Conservation (phyloP, 345 rosid species). For the Clarkia xantiana region DNA sequence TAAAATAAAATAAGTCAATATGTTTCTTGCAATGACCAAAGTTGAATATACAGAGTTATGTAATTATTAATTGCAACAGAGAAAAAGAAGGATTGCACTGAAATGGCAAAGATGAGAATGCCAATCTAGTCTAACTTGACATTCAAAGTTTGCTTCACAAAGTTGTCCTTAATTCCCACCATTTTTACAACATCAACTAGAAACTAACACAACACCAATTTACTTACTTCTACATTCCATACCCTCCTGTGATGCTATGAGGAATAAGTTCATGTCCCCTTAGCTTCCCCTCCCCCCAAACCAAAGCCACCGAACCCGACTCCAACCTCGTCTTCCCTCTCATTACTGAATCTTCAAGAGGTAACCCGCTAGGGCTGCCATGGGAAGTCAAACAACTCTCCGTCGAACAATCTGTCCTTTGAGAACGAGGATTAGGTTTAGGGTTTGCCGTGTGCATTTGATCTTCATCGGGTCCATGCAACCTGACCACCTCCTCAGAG, state of each 20-base stretch:
- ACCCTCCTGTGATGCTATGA: constrained; percentile 24
- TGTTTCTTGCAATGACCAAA: no score
- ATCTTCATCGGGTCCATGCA: constrained; percentile 20
- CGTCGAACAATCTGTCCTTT: constrained; percentile 46
- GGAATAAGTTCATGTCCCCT: constrained; percentile 16
- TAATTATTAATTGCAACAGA: no score
- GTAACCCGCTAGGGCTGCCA: constrained; percentile 34
- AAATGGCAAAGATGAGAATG: no score
- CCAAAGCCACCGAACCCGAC: constrained; percentile 20
- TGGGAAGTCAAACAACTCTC: constrained; percentile 62
- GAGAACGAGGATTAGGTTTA: constrained; percentile 24
- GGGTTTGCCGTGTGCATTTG: constrained; percentile 11
- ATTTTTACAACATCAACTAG: no score
- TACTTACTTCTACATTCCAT: constrained; percentile 17
- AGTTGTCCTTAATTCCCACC: no score
- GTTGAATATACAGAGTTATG: no score
- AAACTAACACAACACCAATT: no score
- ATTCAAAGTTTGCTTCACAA: no score
- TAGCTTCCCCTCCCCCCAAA: constrained; percentile 27
- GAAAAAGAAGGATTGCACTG: no score
- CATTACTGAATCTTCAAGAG: constrained; percentile 28
- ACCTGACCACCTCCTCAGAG: constrained; percentile 3
- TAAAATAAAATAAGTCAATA: no score
- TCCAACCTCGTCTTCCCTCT: constrained; percentile 35
- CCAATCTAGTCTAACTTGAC: no score